Evolutionary conservation across 805 yeast genomes (phyloP), one percentile per base, ranked within the genome.

Genomic region (Wickerhamomyces mucosus): DNA sequence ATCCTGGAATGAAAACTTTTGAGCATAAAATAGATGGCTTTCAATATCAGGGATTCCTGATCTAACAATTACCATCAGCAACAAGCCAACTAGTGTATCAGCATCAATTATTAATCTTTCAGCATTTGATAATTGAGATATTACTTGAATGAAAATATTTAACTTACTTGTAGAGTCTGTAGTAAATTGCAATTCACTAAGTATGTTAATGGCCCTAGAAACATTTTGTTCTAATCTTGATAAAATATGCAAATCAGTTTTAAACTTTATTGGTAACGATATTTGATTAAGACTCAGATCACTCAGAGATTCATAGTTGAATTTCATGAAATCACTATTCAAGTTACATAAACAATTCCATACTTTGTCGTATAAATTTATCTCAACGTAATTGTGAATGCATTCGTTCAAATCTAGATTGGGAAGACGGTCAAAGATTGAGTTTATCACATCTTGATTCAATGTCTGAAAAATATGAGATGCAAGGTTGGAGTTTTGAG

Each of bases 341-440:
- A 63, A 28, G 6, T 40, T 42, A 11, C 50, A 48, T 11, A 72
- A 44, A 21, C 60, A 57, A 3, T 59, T 40, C 92, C 95, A 82
- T 6, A 85, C 48, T 38, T 68, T 71, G 40, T 73, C 80, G 44
- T 75, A 79, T 20, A 84, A 51, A 35, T 75, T 75, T 37, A 65
- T 44, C 44, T 88, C 96, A 12, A 83, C 76, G 43, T 83, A 83
- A 33, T 73, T 74, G 43, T 75, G 78, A 2, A 85, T 61, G 27
- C 74, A 59, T 35, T 61, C 63, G 41, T 63, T 70, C 40, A 74
- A 54, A 35, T 77, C 72, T 13, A 66, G 37, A 1, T 47, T 53
- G 0, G 70, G 67, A 26, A 61, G 52, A 10, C 21, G 24, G 13
- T 45, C 38, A 7, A 44, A 35, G 8, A 57, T 41, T 4, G 43